phyloP scores from a whole-genome alignment of 164 flowering plant genomes.

The Nymphaea colorata region DNA sequence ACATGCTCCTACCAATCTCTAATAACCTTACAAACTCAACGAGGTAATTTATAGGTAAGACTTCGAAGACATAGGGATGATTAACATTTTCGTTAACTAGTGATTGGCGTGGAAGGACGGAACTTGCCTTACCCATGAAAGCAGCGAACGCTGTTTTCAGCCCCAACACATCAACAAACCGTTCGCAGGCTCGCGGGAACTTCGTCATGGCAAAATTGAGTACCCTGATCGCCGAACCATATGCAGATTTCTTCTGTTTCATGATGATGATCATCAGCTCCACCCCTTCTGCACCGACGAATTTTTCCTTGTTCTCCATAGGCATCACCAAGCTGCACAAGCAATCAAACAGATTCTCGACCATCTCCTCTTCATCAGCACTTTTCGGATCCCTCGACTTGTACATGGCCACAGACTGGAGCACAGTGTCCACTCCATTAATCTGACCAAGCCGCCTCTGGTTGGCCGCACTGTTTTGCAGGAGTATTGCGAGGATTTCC shows the following conservation, averaged over 20 bases:
- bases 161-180: conserved; percentile 96
- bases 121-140: conserved; percentile 99
- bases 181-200: conserved; percentile 85
- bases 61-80: too few species aligned
- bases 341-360: conserved; percentile 92
- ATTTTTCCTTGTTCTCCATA: conserved; percentile 95
- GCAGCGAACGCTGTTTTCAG: conserved; percentile 94
- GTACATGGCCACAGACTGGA: conserved; percentile 88
- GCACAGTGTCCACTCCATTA: conserved; percentile 88
- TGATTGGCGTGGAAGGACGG: conserved; percentile 3
- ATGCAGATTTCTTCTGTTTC: conserved; percentile 96
- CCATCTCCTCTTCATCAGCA: conserved; percentile 91
- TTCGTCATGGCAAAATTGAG: conserved; percentile 96
- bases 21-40: too few species aligned
- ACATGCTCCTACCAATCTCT: too few species aligned
- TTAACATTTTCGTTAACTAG: too few species aligned
- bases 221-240: conserved; percentile 88
- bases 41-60: too few species aligned
- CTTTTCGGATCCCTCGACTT: conserved; percentile 87
- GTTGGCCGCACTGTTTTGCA: conserved; percentile 78
- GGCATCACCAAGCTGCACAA: conserved; percentile 98
- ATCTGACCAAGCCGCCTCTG: conserved; percentile 87
- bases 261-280: conserved; percentile 98
- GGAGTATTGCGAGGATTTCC: conserved; percentile 78
- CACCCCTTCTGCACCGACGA: conserved; percentile 88